A percentile compares a stretch with the other conserved stretches of the same genome.
Conservation (phyloP, 1,139 yeast genomes). For the Yamadazyma conglobata region DNA sequence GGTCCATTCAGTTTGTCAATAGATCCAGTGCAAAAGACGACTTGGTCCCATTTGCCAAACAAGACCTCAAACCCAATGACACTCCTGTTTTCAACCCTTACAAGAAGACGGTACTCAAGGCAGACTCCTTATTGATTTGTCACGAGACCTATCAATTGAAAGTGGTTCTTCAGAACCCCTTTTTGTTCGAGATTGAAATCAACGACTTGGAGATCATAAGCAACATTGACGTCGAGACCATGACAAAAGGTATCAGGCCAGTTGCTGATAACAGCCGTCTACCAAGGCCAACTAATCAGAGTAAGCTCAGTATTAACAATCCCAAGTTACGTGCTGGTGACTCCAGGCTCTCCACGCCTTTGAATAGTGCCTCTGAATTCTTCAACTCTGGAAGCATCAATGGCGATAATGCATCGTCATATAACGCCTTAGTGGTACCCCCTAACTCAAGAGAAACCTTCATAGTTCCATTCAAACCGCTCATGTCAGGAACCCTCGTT, state of each 20-base stretch:
- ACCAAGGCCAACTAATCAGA: slow-evolving; percentile 6
- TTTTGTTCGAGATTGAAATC: slow-evolving; percentile 68
- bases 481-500: slow-evolving; percentile 26
- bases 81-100: slow-evolving; percentile 36
- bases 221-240: slow-evolving; percentile 29
- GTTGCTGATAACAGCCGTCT: slow-evolving; percentile 6
- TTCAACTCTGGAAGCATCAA: slow-evolving; percentile 1
- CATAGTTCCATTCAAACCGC: slow-evolving; percentile 34
- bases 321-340: slow-evolving; percentile 10
- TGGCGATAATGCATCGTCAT: slow-evolving; percentile 3
- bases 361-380: slow-evolving; percentile 2
- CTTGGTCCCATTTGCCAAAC: slow-evolving; percentile 34
- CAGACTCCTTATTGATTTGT: slow-evolving; percentile 43
- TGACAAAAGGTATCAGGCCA: slow-evolving; percentile 13
- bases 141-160: slow-evolving; percentile 54
- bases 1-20: slow-evolving; percentile 42
- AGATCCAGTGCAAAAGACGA: slow-evolving; percentile 22
- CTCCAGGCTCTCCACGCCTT: slow-evolving; percentile 5
- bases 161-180: slow-evolving; percentile 74
- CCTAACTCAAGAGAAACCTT: slow-evolving; percentile 31
- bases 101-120: slow-evolving; percentile 13
- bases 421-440: slow-evolving; percentile 18
- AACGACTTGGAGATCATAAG: slow-evolving; percentile 47
- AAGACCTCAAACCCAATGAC: slow-evolving; percentile 10
- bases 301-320: slow-evolving; percentile 10